Evolutionary conservation across 306 rosid genomes (phyloP).

Genomic region (Fagus crenata): DNA sequence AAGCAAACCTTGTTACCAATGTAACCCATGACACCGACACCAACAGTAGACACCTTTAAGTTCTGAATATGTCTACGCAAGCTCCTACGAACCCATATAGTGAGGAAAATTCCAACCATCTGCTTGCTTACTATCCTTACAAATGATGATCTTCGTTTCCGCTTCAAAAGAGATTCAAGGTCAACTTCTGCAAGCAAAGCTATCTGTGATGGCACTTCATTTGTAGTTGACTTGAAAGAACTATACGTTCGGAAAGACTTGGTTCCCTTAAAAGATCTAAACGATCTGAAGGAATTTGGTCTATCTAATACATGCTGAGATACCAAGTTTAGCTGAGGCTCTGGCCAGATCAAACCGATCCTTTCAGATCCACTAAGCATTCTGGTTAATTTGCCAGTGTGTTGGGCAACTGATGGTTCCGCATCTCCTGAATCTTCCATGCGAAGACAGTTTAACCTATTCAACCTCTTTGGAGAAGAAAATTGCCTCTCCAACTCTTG

Average conservation of each 20-base stretch:
- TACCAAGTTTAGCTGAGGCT: slow-evolving; percentile 66
- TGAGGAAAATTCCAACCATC: slow-evolving; percentile 90
- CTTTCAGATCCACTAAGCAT: slow-evolving; percentile 76
- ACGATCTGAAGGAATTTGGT: slow-evolving; percentile 51
- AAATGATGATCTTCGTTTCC: slow-evolving; percentile 67
- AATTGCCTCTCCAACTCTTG: slow-evolving; percentile 42
- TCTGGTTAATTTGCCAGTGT: slow-evolving; percentile 48
- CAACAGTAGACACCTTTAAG: slow-evolving; percentile 83
- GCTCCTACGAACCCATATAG: slow-evolving; percentile 85
- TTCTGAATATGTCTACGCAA: slow-evolving; percentile 89
- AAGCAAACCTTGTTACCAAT: slow-evolving; percentile 88
- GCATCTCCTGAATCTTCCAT: slow-evolving; percentile 33
- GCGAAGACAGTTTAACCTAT: slow-evolving; percentile 64
- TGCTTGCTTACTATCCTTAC: slow-evolving; percentile 91
- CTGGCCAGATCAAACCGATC: slow-evolving; percentile 95
- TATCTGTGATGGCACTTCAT: slow-evolving; percentile 48
- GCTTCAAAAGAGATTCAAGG: slow-evolving; percentile 74
- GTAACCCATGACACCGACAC: slow-evolving; percentile 98
- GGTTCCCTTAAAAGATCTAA: slow-evolving; percentile 52
- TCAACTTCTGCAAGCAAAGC: slow-evolving; percentile 68
- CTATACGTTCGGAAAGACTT: slow-evolving; percentile 51
- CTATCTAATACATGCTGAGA: slow-evolving; percentile 51
- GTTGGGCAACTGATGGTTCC: slow-evolving; percentile 41
- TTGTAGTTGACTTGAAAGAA: slow-evolving; percentile 57
- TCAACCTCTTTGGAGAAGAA: slow-evolving; percentile 60